Percentiles rank a stretch among this genome's conserved stretches.
Evolutionary conservation across 768 basidiomycete genomes (phyloP).

Genomic region (Chalciporus sphaerocephalus): DNA sequence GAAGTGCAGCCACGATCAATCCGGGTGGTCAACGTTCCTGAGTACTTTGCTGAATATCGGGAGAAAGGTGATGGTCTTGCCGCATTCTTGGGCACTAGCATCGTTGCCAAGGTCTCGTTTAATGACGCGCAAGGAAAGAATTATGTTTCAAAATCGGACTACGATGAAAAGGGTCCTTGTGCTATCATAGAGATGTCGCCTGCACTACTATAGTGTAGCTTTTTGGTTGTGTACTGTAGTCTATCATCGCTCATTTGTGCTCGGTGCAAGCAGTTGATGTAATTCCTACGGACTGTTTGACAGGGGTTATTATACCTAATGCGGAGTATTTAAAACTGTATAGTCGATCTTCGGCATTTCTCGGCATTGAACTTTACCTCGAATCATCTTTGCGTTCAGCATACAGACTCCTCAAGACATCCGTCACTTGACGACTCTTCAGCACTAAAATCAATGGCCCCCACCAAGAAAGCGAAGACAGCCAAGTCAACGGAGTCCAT

Average conservation of each 20-base stretch:
- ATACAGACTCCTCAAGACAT: conserved; percentile 12
- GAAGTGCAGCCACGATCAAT: conserved; percentile 69
- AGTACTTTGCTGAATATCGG: conserved; percentile 88
- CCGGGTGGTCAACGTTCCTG: conserved; percentile 66
- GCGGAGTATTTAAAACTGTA: conserved; percentile 32
- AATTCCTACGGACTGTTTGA: neutral
- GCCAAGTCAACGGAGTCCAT: conserved; percentile 93
- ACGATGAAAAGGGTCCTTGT: conserved; percentile 66
- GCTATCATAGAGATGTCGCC: conserved; percentile 75
- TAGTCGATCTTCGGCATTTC: conserved; percentile 18
- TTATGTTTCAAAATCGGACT: conserved; percentile 78
- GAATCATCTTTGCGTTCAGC: conserved; percentile 1
- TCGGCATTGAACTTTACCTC: conserved; percentile 16
- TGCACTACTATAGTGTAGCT: conserved; percentile 49
- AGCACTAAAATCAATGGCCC: conserved; percentile 65
- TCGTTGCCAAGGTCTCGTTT: conserved; percentile 85
- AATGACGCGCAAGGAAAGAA: conserved; percentile 61
- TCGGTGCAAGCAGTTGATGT: no score
- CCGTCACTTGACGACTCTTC: conserved; percentile 12
- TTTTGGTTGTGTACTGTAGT: neutral
- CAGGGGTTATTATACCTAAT: conserved; percentile 7
- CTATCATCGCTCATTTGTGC: neutral
- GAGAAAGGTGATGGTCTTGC: conserved; percentile 80
- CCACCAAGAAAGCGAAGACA: conserved; percentile 92
- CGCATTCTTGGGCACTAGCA: conserved; percentile 76